phyloP scores from a whole-genome alignment of 192 early-diverging fungal genomes.

The Phycomyces blakesleeanus region DNA sequence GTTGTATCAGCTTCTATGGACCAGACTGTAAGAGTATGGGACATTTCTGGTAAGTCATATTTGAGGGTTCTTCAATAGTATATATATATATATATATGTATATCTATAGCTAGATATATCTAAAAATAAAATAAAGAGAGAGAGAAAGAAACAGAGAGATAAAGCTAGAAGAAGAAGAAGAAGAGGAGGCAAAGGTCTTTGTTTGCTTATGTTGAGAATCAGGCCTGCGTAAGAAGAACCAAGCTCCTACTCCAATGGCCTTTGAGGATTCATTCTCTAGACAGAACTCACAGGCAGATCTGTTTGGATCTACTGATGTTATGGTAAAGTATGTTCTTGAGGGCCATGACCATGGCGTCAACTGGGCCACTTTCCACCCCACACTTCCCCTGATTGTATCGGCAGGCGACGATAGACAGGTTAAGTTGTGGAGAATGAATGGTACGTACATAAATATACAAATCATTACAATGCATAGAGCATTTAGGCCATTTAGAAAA shows the following conservation, averaged over 20 bases:
- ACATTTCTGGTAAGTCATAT: slow-evolving; percentile 82
- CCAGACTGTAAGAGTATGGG: slow-evolving; percentile 99
- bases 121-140: not conserved
- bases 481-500: too few species aligned
- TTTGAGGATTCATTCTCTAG: slow-evolving; percentile 51
- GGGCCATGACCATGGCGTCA: slow-evolving; percentile 95
- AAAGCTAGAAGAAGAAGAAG: not conserved
- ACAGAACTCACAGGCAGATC: slow-evolving; percentile 75
- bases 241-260: slow-evolving; percentile 54
- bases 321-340: slow-evolving; percentile 98
- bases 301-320: slow-evolving; percentile 95
- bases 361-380: slow-evolving; percentile 98
- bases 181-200: not conserved
- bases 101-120: too few species aligned
- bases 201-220: not conserved
- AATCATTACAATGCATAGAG: too few species aligned
- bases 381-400: slow-evolving; percentile 95
- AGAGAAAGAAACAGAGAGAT: not conserved
- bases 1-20: slow-evolving; percentile 95
- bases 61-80: too few species aligned
- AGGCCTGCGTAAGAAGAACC: slow-evolving; percentile 83
- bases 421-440: slow-evolving; percentile 99
- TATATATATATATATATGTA: too few species aligned
- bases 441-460: too few species aligned
- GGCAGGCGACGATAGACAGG: slow-evolving; percentile 93